Base-by-base conservation (phyloP, 352 stramenopile genomes). In the Pythium grandisporangium region DNA sequence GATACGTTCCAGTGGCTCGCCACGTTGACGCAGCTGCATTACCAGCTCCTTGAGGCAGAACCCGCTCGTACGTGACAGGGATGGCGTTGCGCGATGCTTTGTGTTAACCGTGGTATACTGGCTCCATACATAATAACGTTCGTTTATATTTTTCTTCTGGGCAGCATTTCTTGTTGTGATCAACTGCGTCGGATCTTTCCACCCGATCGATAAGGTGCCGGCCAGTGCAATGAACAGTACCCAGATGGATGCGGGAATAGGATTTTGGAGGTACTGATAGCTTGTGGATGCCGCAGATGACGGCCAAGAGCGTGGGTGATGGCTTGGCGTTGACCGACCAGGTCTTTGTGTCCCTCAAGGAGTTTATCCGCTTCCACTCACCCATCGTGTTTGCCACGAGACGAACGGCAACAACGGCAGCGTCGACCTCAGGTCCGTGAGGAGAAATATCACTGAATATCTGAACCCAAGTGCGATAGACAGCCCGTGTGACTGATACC, bases 1-100 rank as follows among this genome's bases (percentile, higher is more conserved):
- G 74, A 87, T 53, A 74, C 74, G 37, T 81, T 80, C 46, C 70
- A 87, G 51, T 80, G 70, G 66, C 66, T 87, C 21, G 70, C 74
- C 37, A 84, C 74, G 30, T 55, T 87, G 17, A 87, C 83, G 43
- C 61, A 84, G 20, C 44, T 87, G 22, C 74, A 87, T 37, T 87
- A 79, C 30, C 45, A 74, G 48, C 44, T 87, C 19, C 50, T 82
- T 22, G 52, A 80, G 5, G 55, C 52, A n/a, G 8, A 66, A 5
- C 51, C 70, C 6, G 51, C 54, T 25, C 69, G 74, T 87, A 55
- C 30, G 63, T 51, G 19, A 25, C 23, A 21, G 29, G 27, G 5
- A 16, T 30, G 16, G 6, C 27, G n/a, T n/a, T n/a, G n/a, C n/a
- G n/a, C n/a, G n/a, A n/a, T n/a, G n/a, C n/a, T n/a, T n/a, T n/a